Percentiles rank a stretch among this genome's conserved stretches.
Evolutionary conservation across 805 yeast species (phyloP).

Genomic region (Starmerella floricola): DNA sequence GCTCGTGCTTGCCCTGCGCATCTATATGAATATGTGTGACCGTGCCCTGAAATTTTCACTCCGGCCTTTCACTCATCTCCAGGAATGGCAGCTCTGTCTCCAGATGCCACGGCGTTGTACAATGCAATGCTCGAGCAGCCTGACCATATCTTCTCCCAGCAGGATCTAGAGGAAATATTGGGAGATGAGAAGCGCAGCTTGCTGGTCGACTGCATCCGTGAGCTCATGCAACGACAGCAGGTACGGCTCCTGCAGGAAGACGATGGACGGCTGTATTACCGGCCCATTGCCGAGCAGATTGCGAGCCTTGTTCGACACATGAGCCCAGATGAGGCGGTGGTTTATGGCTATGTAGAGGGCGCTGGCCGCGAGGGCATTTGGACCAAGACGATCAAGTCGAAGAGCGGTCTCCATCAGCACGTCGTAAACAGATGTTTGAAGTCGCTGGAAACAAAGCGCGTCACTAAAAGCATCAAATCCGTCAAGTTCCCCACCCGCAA

Average conservation of each 20-base stretch:
- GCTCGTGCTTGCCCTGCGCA: too few species aligned
- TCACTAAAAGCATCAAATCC: slow-evolving; percentile 77
- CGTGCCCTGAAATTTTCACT: slow-evolving; percentile 7
- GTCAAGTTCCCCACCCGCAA: slow-evolving; percentile 88
- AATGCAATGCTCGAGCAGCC: slow-evolving; percentile 44
- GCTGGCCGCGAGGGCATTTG: slow-evolving; percentile 92
- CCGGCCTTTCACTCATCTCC: too few species aligned
- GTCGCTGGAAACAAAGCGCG: slow-evolving; percentile 63
- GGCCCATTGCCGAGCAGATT: slow-evolving; percentile 58
- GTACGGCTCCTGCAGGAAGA: slow-evolving; percentile 55
- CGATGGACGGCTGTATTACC: slow-evolving; percentile 51
- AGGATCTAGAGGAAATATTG: slow-evolving; percentile 47
- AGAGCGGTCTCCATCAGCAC: slow-evolving; percentile 81
- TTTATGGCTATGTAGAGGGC: slow-evolving; percentile 82
- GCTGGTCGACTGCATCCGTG: slow-evolving; percentile 37
- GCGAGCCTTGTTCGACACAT: slow-evolving; percentile 66
- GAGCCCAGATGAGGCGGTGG: slow-evolving; percentile 80
- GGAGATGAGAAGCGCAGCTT: slow-evolving; percentile 34
- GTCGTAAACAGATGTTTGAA: slow-evolving; percentile 78
- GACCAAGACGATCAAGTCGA: slow-evolving; percentile 82
- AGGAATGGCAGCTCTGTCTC: slow-evolving; percentile 9
- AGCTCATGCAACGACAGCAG: slow-evolving; percentile 42
- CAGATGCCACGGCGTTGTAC: slow-evolving; percentile 46
- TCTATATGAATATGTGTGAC: neutral
- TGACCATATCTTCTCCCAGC: slow-evolving; percentile 49